phyloP scores from a whole-genome alignment of 441 rosid genomes.

The Pelargonium myrrhifolium region DNA sequence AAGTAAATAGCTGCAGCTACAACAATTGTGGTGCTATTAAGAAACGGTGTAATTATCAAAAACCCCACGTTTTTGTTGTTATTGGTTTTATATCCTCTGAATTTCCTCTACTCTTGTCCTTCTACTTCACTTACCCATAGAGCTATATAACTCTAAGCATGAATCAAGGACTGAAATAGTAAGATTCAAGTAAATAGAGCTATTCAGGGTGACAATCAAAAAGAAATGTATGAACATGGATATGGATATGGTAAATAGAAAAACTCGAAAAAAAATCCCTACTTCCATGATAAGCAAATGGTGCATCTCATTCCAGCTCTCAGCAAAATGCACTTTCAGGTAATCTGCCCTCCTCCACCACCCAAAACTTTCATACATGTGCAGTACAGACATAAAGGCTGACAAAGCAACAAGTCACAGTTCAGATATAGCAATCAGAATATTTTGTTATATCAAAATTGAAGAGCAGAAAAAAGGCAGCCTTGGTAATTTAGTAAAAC shows the following conservation, averaged over 20 bases:
- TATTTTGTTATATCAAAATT: neutral
- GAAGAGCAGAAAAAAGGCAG: neutral
- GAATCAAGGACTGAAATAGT: neutral
- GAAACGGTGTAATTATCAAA: neutral
- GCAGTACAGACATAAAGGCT: constrained; percentile 92
- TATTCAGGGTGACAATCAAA: neutral
- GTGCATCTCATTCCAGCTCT: constrained; percentile 99
- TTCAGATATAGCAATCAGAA: neutral
- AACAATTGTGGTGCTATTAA: too few species aligned
- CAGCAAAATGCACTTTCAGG: constrained; percentile 90
- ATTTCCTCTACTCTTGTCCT: neutral
- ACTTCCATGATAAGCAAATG: constrained; percentile 97
- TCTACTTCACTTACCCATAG: neutral
- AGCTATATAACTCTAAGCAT: neutral
- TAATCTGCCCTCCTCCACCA: constrained; percentile 99
- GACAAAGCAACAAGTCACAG: constrained; percentile 16
- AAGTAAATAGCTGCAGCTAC: neutral
- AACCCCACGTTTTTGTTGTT: neutral
- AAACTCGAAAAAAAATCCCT: constrained; percentile 18
- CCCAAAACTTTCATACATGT: constrained; percentile 95
- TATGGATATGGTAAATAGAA: neutral
- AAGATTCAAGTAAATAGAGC: neutral
- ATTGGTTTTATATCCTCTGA: neutral
- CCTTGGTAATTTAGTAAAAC: too few species aligned
- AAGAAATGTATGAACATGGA: neutral